Conservation (phyloP, 1,284 basidiomycete species). For the Heterobasidion annosum region DNA sequence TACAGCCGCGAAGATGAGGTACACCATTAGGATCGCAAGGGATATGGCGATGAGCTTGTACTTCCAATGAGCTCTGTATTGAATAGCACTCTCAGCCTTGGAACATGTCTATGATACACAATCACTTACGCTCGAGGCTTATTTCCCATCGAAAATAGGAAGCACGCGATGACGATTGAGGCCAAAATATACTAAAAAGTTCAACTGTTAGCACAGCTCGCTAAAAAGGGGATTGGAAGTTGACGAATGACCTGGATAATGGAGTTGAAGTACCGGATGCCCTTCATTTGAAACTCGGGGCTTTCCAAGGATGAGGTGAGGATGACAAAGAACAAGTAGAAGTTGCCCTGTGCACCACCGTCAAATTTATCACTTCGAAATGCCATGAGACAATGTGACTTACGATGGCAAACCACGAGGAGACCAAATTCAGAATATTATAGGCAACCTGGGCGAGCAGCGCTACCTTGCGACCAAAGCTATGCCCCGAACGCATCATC, state of each 20-base stretch:
- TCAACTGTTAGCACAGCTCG: conserved; percentile 34
- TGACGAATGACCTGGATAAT: conserved; percentile 72
- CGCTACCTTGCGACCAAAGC: conserved; percentile 82
- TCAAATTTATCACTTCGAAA: not conserved
- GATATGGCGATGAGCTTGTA: conserved; percentile 76
- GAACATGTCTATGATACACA: not conserved
- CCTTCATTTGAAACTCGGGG: conserved; percentile 34
- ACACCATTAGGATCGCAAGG: conserved; percentile 75
- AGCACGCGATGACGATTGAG: conserved; percentile 50
- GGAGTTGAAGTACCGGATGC: conserved; percentile 67
- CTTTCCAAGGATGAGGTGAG: conserved; percentile 68
- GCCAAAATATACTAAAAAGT: conserved; percentile 86
- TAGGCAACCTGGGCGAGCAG: conserved; percentile 94
- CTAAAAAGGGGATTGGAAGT: not conserved
- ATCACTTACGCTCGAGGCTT: conserved; percentile 54
- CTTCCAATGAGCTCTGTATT: conserved; percentile 68
- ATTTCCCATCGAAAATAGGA: conserved; percentile 96
- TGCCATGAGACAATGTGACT: conserved; percentile 15
- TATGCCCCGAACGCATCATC: conserved; percentile 85
- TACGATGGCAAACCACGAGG: conserved; percentile 87
- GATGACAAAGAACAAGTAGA: conserved; percentile 82
- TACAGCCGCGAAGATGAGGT: conserved; percentile 71
- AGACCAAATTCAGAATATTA: conserved; percentile 84
- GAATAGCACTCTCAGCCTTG: not conserved
- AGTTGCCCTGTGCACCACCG: conserved; percentile 57